Percentiles rank a stretch among this genome's conserved stretches.
phyloP scores from a whole-genome alignment of 1,284 basidiomycete species.

The Ustilago cynodontis region DNA sequence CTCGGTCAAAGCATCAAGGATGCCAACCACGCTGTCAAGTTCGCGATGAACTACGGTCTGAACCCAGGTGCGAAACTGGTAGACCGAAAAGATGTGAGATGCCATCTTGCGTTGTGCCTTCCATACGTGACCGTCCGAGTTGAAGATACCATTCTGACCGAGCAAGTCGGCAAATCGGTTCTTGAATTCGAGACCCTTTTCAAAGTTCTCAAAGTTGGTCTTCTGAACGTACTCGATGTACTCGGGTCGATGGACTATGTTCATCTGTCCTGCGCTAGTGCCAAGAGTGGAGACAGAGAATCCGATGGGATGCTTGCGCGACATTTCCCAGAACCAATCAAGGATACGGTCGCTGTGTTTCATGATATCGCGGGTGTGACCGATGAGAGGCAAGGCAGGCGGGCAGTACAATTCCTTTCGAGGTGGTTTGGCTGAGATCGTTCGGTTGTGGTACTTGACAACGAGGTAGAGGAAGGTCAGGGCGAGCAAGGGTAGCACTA shows the following conservation, averaged over 20 bases:
- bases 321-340: slow-evolving; percentile 28
- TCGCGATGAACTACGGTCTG: slow-evolving; percentile 58
- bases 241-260: slow-evolving; percentile 49
- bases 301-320: slow-evolving; percentile 28
- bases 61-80: slow-evolving; percentile 61
- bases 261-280: slow-evolving; percentile 38
- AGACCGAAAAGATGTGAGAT: slow-evolving; percentile 61
- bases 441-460: slow-evolving; percentile 48
- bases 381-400: slow-evolving; percentile 41
- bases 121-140: slow-evolving; percentile 66
- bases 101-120: slow-evolving; percentile 64
- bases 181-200: slow-evolving; percentile 53
- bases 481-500: slow-evolving; percentile 23
- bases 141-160: slow-evolving; percentile 59
- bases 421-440: slow-evolving; percentile 32
- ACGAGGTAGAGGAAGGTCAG: slow-evolving; percentile 29
- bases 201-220: slow-evolving; percentile 67
- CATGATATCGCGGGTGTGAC: slow-evolving; percentile 34
- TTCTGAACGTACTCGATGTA: slow-evolving; percentile 68
- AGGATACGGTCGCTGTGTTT: slow-evolving; percentile 17
- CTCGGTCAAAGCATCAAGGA: slow-evolving; percentile 41
- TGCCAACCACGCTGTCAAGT: slow-evolving; percentile 43
- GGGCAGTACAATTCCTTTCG: slow-evolving; percentile 35
- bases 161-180: slow-evolving; percentile 52
- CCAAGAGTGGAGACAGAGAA: slow-evolving; percentile 26